phyloP scores from a whole-genome alignment of 331 rosid genomes.

The Quercus phellos region DNA sequence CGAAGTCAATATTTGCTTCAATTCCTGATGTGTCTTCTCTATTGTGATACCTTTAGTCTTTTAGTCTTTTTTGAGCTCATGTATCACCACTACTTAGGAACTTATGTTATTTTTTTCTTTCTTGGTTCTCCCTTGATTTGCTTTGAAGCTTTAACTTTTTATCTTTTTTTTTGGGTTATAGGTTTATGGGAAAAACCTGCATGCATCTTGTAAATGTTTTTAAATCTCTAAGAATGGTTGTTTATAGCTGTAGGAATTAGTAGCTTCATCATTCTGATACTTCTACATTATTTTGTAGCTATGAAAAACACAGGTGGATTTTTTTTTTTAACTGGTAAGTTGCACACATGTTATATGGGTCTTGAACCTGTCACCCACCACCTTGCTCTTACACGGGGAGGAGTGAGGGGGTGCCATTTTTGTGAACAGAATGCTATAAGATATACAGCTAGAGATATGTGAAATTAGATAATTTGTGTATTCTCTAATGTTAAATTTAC shows the following conservation, averaged over 20 bases:
- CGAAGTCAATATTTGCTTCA: neutral
- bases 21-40: neutral
- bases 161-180: neutral
- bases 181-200: neutral
- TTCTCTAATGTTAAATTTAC: neutral
- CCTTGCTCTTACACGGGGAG: too few species aligned
- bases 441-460: neutral
- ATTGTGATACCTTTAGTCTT: neutral
- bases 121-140: neutral
- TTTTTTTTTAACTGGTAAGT: neutral
- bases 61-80: neutral
- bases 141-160: neutral
- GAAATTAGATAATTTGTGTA: neutral
- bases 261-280: neutral
- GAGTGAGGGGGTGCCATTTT: too few species aligned
- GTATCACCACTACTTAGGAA: neutral
- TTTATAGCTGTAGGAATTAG: neutral
- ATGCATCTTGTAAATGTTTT: neutral
- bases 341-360: too few species aligned
- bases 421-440: neutral
- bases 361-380: too few species aligned
- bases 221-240: neutral
- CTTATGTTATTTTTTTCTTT: neutral
- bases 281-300: neutral
- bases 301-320: neutral